These are phyloP conservation scores for Conringia planisiliqua DNA, from an alignment of 345 rosid species.

Conservation along the genomic window DNA sequence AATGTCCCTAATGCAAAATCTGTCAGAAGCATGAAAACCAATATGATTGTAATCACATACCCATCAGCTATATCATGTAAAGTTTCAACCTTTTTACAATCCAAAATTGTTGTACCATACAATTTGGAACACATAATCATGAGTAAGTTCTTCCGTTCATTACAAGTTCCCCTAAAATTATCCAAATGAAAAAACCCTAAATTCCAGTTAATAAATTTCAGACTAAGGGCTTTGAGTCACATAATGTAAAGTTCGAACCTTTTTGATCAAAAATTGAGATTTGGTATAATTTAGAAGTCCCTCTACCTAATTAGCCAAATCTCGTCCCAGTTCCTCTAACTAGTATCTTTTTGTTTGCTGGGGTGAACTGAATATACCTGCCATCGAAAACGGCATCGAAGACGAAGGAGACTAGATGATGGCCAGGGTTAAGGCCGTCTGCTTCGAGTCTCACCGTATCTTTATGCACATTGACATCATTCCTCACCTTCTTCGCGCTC, in stretches of 20 bases:
- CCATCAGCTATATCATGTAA: not conserved
- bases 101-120: not conserved
- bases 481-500: slow-evolving; percentile 84
- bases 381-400: slow-evolving; percentile 89
- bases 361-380: slow-evolving; percentile 39
- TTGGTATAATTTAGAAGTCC: not conserved
- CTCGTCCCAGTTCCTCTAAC: not conserved
- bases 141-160: not conserved
- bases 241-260: slow-evolving; percentile 13
- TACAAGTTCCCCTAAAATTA: not conserved
- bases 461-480: slow-evolving; percentile 86
- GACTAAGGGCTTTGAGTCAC: not conserved
- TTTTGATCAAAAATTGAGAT: slow-evolving; percentile 5
- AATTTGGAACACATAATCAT: not conserved
- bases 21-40: not conserved
- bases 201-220: not conserved
- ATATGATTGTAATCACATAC: not conserved
- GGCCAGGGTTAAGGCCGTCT: slow-evolving; percentile 69
- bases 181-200: not conserved
- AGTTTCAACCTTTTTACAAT: not conserved
- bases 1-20: not conserved
- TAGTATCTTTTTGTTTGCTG: not conserved
- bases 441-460: slow-evolving; percentile 61
- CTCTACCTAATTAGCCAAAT: slow-evolving; percentile 1
- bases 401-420: slow-evolving; percentile 73